These are phyloP conservation scores for Zygosaccharomyces rouxii DNA, from an alignment of 805 yeast species.

Conservation along the genomic window DNA sequence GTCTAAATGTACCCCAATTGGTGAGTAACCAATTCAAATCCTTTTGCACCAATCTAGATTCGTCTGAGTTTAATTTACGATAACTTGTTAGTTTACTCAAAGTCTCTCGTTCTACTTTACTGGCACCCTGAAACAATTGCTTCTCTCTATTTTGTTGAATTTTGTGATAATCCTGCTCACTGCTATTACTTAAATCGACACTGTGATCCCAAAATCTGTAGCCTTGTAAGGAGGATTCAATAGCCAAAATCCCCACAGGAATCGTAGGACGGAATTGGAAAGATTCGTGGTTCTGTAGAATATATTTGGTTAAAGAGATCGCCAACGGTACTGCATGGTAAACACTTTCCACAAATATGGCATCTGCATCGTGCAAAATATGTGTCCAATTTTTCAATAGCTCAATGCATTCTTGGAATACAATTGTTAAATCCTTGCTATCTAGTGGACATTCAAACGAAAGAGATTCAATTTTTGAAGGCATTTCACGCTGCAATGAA, in stretches of 20 bases:
- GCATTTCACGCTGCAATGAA: slow-evolving; percentile 29
- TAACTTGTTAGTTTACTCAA: slow-evolving; percentile 33
- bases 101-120: slow-evolving; percentile 24
- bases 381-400: slow-evolving; percentile 48
- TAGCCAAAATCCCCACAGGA: slow-evolving; percentile 32
- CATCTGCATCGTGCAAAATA: slow-evolving; percentile 45
- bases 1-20: slow-evolving; percentile 39
- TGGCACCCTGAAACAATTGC: slow-evolving; percentile 28
- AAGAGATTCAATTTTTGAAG: slow-evolving; percentile 25
- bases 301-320: slow-evolving; percentile 42
- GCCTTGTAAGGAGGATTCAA: slow-evolving; percentile 40
- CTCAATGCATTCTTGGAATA: slow-evolving; percentile 42
- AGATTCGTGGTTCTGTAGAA: slow-evolving; percentile 34
- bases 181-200: slow-evolving; percentile 18
- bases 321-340: slow-evolving; percentile 53
- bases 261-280: slow-evolving; percentile 19
- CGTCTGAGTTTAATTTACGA: slow-evolving; percentile 39
- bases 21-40: slow-evolving; percentile 41
- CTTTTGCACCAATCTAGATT: slow-evolving; percentile 38
- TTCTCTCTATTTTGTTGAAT: slow-evolving; percentile 30
- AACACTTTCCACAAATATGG: slow-evolving; percentile 46
- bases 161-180: slow-evolving; percentile 21
- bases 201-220: slow-evolving; percentile 41
- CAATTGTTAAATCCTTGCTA: slow-evolving; percentile 27
- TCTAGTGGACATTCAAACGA: slow-evolving; percentile 37